Evolutionary conservation across 495 filamentous ascomycete genomes (phyloP).

Genomic region (Xylaria acuta): DNA sequence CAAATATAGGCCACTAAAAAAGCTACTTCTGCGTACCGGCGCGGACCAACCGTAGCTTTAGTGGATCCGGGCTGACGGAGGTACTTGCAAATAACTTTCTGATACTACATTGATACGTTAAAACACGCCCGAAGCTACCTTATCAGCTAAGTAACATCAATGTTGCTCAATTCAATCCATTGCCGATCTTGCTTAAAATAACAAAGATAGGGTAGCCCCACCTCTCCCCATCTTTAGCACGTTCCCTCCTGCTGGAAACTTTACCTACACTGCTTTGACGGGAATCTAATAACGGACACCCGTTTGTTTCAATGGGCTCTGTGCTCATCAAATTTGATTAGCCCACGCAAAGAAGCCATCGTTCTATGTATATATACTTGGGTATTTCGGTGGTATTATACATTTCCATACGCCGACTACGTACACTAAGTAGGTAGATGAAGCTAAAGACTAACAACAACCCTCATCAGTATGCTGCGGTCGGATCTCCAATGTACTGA

Average conservation of each 20-base stretch:
- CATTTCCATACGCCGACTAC: not conserved
- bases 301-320: not conserved
- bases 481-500: not conserved
- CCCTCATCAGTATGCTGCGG: not conserved
- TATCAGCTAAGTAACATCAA: not conserved
- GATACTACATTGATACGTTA: not conserved
- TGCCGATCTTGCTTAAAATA: constrained; percentile 11
- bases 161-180: not conserved
- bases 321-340: not conserved
- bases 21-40: not conserved
- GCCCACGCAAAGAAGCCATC: not conserved
- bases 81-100: not conserved
- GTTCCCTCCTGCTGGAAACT: constrained; percentile 5
- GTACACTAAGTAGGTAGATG: not conserved
- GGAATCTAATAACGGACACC: not conserved
- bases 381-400: not conserved
- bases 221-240: not conserved
- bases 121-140: not conserved
- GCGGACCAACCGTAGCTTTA: not conserved
- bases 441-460: not conserved
- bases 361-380: not conserved
- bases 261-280: no score
- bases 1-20: constrained; percentile 17
- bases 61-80: not conserved
- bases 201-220: not conserved